A percentile compares a stretch with the other conserved stretches of the same genome.
phyloP scores from a whole-genome alignment of 1,284 basidiomycete genomes.

The Microbotryum lychnidis-dioicae region DNA sequence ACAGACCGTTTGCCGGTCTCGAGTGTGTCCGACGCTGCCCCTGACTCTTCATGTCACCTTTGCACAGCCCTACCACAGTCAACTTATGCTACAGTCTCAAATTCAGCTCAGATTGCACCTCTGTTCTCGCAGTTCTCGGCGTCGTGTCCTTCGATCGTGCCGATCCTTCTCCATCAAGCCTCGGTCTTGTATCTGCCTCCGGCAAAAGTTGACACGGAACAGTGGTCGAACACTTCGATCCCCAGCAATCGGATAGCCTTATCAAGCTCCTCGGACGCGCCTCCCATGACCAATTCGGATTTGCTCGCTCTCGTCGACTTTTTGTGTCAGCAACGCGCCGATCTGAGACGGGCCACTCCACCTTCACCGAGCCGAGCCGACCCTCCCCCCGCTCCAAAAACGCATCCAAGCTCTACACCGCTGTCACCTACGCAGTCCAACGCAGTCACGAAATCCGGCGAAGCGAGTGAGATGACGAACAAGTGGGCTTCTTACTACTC shows the following conservation, averaged over 20 bases:
- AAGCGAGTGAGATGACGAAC: not conserved
- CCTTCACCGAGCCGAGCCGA: not conserved
- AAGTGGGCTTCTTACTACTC: not conserved
- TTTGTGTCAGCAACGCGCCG: not conserved
- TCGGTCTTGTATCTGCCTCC: slow-evolving; percentile 8
- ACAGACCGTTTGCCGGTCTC: not conserved
- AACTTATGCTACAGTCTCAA: not conserved
- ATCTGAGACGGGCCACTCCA: not conserved
- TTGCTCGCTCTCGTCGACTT: slow-evolving; percentile 13
- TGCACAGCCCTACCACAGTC: not conserved
- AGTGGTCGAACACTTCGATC: not conserved
- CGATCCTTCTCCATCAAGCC: slow-evolving; percentile 16
- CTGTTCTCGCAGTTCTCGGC: slow-evolving; percentile 22
- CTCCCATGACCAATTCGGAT: slow-evolving; percentile 2
- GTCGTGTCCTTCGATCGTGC: slow-evolving; percentile 6
- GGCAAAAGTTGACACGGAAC: not conserved
- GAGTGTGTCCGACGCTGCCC: not conserved
- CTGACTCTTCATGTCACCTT: not conserved
- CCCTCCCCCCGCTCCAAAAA: too few relatives aligned
- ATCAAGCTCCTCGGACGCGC: not conserved
- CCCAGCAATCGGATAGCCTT: not conserved
- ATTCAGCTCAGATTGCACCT: slow-evolving; percentile 13
- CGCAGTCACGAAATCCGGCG: not conserved
- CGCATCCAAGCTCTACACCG: not conserved
- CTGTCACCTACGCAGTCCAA: too few relatives aligned